Base-by-base conservation (phyloP, 495 filamentous ascomycete genomes). In the Aspergillus asperescens region DNA sequence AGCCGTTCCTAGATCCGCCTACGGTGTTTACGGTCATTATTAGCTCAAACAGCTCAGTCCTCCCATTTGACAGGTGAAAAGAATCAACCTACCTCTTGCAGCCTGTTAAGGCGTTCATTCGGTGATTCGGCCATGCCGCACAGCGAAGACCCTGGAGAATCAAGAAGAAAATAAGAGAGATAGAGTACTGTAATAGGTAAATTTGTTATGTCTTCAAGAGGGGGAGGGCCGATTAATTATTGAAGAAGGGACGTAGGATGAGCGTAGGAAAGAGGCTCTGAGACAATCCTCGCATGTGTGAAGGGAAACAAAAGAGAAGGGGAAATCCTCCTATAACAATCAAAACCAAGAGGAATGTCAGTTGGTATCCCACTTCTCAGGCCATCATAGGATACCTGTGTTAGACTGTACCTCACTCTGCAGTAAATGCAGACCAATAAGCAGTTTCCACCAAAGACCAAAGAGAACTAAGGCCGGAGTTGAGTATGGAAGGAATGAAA, bases 1-100 rank as follows among this genome's bases (percentile, higher is more conserved):
- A 1, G 57, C 62, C 1, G 60, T 65, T 15, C 71, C 71, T 5
- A 74, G 32, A 27, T 73, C 71, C 1, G 47, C 62, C 71, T 74
- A 48, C 52, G 6, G 8, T 44, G 19, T 15, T 18, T 2, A 24
- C 28, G 25, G 6, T 23, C 28, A 37, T 1, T 0, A 15, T 31
- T 53, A 24, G 56, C 31, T n/a, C 38, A 42, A 16, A 25, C 5
- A 3, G 25, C 16, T 18, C 9, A 46, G 16, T 2, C 15, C n/a
- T n/a, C n/a, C n/a, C n/a, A n/a, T n/a, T n/a, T n/a, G n/a, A n/a
- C n/a, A n/a, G 27, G 23, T 5, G 37, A 6, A 50, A n/a, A 18
- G 12, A 5, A 6, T 19, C 1, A 20, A 44, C 61, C 23, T 52
- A 64, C 69, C 67, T 68, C 64, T 37, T 70, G 67, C 34, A 72